Evolutionary conservation across 2,329 filamentous ascomycete genomes (phyloP).

Genomic region (Kalmusia sp.): DNA sequence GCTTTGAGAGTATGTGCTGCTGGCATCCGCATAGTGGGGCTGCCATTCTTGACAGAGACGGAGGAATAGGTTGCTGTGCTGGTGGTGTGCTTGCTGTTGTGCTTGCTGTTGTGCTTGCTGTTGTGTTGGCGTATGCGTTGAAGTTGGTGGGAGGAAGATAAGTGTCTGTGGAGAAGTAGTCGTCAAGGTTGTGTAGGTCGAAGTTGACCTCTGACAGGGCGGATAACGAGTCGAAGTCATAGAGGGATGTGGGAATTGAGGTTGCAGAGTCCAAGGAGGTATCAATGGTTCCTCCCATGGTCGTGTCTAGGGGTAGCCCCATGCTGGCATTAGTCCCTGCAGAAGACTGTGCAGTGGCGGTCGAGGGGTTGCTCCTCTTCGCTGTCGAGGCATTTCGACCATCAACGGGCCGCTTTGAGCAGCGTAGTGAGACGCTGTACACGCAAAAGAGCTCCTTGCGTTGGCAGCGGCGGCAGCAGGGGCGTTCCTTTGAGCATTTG

Average conservation of each 20-base stretch:
- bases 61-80: background rate
- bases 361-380: background rate
- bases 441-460: conserved; percentile 6
- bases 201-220: conserved; percentile 2
- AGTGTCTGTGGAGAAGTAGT: conserved; percentile 2
- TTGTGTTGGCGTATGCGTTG: conserved; percentile 2
- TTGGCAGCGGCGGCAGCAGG: conserved; percentile 6
- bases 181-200: background rate
- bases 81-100: conserved; percentile 2
- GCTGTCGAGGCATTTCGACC: background rate
- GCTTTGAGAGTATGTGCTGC: conserved; percentile 6
- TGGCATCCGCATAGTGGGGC: background rate
- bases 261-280: background rate
- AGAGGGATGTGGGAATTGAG: background rate
- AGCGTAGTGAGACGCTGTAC: conserved; percentile 12
- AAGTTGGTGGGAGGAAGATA: background rate
- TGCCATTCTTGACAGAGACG: background rate
- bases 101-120: background rate
- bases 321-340: background rate
- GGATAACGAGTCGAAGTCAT: background rate
- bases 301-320: background rate
- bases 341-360: background rate
- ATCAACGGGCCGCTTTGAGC: conserved; percentile 1
- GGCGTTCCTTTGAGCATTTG: conserved; percentile 9
- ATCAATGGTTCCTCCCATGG: background rate